Conservation (phyloP, 805 yeast genomes). For the Komagataella kurtzmanii region DNA sequence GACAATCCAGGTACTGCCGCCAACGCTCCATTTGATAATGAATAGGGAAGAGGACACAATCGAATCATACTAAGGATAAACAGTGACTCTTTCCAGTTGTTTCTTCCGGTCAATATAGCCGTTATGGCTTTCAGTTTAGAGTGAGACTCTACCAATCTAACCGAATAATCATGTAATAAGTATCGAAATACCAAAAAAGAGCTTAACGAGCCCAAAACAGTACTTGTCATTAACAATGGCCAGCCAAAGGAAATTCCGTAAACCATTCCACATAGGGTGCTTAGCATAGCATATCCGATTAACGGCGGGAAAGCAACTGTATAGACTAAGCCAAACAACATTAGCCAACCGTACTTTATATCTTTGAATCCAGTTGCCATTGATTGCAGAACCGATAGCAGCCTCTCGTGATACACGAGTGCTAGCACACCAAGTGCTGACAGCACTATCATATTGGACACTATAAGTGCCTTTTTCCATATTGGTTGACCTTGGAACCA, state of each 20-base stretch:
- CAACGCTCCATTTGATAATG: constrained; percentile 83
- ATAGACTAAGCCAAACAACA: constrained; percentile 41
- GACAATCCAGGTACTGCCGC: constrained; percentile 76
- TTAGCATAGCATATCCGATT: constrained; percentile 64
- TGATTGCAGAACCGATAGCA: background rate
- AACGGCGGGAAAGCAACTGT: constrained; percentile 83
- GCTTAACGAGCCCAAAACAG: constrained; percentile 61
- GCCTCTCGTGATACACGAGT: background rate
- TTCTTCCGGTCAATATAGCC: constrained; percentile 49
- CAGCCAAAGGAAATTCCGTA: constrained; percentile 74
- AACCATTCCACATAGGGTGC: constrained; percentile 62
- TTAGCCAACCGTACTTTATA: constrained; percentile 19
- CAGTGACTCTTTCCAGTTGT: constrained; percentile 36
- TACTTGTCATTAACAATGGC: constrained; percentile 56
- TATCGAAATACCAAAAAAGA: constrained; percentile 60
- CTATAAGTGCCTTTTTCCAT: background rate
- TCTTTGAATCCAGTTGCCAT: background rate
- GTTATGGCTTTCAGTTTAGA: constrained; percentile 62
- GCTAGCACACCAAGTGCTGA: background rate
- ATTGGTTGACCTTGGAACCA: background rate
- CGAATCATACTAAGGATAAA: constrained; percentile 59
- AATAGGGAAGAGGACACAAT: constrained; percentile 87
- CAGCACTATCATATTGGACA: background rate
- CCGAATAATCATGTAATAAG: constrained; percentile 43
- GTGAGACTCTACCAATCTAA: constrained; percentile 43